Evolutionary conservation across 2,329 filamentous ascomycete genomes (phyloP), one percentile per base, ranked within the genome.

Genomic region (Thermothelomyces thermophilus): DNA sequence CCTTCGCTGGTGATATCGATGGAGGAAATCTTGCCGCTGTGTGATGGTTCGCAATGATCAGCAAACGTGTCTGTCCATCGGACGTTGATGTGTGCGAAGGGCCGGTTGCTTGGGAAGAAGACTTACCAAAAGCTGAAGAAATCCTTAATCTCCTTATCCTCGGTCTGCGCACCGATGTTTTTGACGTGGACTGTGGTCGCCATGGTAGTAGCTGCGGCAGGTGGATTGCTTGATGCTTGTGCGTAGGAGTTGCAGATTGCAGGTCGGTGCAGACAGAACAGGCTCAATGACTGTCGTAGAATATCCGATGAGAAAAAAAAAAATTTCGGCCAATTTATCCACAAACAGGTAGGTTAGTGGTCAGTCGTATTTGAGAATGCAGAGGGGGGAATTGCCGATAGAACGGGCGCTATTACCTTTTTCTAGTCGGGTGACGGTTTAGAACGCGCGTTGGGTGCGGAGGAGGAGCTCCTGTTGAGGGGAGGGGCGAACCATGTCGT

Each of bases 91-190:
- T n/a, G n/a, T n/a, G n/a, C n/a, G n/a, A n/a, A 24, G 10, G 11
- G 34, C n/a, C 16, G 16, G 34, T 3, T 33, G 19, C 4, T 9
- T 9, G 11, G 16, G 17, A 14, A 42, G n/a, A 40, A 41, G 39
- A 63, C 80, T 67, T 77, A 91, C 88, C 82, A 86, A 72, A 97
- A 97, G 75, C 86, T 93, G 77, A 98, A 98, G 78, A 98, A 98
- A 66, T 95, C 90, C 65, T 82, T 83, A 62, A 98, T 83, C 71
- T 97, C 90, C 72, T 90, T 85, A 71, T 98, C 90, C 60, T 80
- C 82, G 50, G 91, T 96, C 67, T 84, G 72, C 56, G 75, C 67
- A 60, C 87, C 83, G 72, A 98, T 95, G 74, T 93, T 90, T 73
- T 87, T 86, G 63, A 97, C 90, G 73, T 90, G 74, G 57, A 96